These are phyloP conservation scores for Rasamsonia emersonii DNA, from an alignment of 2,329 filamentous ascomycete species.

Conservation along the genomic window DNA sequence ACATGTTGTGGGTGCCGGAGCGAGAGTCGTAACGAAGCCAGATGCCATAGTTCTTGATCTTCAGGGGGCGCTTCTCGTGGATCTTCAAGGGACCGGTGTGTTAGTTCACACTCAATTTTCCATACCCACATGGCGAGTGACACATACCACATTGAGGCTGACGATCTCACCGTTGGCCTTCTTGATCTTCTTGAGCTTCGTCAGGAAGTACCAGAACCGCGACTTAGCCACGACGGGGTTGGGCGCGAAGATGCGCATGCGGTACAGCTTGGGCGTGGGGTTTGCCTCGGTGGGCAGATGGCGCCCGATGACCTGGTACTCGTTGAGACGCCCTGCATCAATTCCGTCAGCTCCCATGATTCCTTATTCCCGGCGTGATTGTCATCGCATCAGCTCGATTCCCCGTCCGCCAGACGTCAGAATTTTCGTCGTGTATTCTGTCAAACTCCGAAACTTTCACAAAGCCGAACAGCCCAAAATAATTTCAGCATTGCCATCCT, in stretches of 20 bases:
- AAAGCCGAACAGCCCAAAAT: too few relatives aligned
- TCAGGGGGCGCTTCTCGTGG: conserved; percentile 95
- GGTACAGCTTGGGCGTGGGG: conserved; percentile 96
- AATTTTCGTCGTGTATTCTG: neutral
- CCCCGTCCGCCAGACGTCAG: neutral
- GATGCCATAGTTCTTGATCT: conserved; percentile 99
- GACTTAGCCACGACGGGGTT: conserved; percentile 99
- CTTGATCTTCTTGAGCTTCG: conserved; percentile 99
- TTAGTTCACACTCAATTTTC: conserved; percentile 5
- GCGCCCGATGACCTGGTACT: conserved; percentile 99
- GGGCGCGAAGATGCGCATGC: conserved; percentile 99
- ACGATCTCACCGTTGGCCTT: conserved; percentile 99
- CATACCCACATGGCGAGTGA: conserved; percentile 1
- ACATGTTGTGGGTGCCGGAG: conserved; percentile 99
- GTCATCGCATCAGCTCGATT: conserved; percentile 7
- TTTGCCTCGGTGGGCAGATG: conserved; percentile 97
- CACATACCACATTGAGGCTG: conserved; percentile 83
- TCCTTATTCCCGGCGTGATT: conserved; percentile 2
- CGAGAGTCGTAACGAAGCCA: conserved; percentile 99
- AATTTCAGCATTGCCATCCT: too few relatives aligned
- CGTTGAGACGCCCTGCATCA: conserved; percentile 86
- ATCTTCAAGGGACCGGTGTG: conserved; percentile 51
- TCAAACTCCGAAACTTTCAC: too few relatives aligned
- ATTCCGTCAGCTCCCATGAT: conserved; percentile 16
- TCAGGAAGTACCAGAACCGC: conserved; percentile 99